Base-by-base conservation (phyloP, 345 rosid species). In the Citrus medica region DNA sequence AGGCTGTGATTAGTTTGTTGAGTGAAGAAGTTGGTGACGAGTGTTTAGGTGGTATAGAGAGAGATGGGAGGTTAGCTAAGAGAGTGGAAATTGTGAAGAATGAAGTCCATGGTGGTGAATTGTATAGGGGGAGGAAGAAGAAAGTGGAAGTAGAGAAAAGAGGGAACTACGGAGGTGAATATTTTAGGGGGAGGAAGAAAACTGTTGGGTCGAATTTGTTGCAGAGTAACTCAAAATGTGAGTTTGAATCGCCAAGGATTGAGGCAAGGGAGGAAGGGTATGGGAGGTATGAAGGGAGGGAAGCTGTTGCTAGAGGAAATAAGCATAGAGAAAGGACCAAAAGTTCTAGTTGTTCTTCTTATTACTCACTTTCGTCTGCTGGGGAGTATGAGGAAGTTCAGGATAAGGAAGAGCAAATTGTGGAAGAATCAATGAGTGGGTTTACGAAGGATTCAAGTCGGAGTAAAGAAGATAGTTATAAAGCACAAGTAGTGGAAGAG, bases 1-100 rank as follows among this genome's bases (percentile, higher is more conserved):
- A 92, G 78, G 91, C 92, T 60, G 79, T 95, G 73, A 83, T 95
- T 78, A 89, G 89, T 85, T 88, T 95, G 84, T 87, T 95, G 83
- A 86, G 93, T 81, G 97, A 93, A 82, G 92, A 92, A 70, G 30
- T 90, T 56, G 64, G 78, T 67, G 90, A 79, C 73, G 91, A 86
- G 62, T 75, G 67, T 75, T 79, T 80, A 71, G 82, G 76, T 61
- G 71, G 66, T 46, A 67, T 78, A 69, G 83, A 80, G 76, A 82
- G 86, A 80, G 78, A 63, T 3, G 79, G 77, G 83, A 83, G 78
- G 7, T 76, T 74, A 19, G 77, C 71, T 46, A 82, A 78, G 86
- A 88, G 82, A 81, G 84, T 82, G 82, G 85, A 85, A 27, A 48
- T 56, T 51, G 79, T 69, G 60, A 86, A 73, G 85, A 71, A 74